Percentiles rank a stretch among this genome's conserved stretches.
Conservation (phyloP, 176 grass and related monocot genomes). For the Otatea glauca region DNA sequence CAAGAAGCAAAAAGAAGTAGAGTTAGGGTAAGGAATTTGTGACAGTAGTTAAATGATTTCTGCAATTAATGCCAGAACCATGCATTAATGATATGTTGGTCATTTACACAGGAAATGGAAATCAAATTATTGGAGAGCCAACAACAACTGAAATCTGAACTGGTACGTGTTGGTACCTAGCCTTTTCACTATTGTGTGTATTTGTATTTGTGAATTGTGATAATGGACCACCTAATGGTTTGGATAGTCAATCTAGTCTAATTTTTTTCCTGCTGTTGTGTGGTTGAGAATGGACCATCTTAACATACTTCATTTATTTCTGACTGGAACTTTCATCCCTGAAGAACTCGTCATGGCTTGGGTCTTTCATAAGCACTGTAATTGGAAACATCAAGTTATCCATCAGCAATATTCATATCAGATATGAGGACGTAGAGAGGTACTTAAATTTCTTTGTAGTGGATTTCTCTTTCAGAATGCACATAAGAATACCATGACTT, state of each 20-base stretch:
- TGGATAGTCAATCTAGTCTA: constrained; percentile 29
- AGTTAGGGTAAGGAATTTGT: constrained; percentile 69
- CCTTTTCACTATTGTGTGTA: background rate
- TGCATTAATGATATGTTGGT: constrained; percentile 37
- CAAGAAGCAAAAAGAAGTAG: constrained; percentile 89
- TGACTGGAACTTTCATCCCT: constrained; percentile 42
- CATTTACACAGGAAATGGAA: constrained; percentile 78
- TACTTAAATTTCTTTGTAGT: constrained; percentile 54
- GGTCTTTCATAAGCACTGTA: constrained; percentile 89
- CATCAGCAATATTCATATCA: constrained; percentile 94
- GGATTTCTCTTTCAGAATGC: constrained; percentile 24
- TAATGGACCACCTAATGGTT: constrained; percentile 27
- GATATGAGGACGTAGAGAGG: constrained; percentile 95
- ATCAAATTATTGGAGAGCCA: constrained; percentile 85
- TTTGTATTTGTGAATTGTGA: constrained; percentile 13
- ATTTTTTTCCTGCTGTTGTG: constrained; percentile 21
- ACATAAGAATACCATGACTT: constrained; percentile 43
- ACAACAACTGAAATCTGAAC: constrained; percentile 84
- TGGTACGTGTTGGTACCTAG: constrained; percentile 55
- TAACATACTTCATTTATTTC: constrained; percentile 19
- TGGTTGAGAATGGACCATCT: constrained; percentile 13
- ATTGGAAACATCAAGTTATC: constrained; percentile 97
- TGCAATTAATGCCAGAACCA: constrained; percentile 21
- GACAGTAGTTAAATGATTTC: constrained; percentile 28
- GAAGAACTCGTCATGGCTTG: constrained; percentile 91